Evolutionary conservation across 2,329 filamentous ascomycete genomes (phyloP), one percentile per base, ranked within the genome.

Genomic region (Alternaria consortialis): DNA sequence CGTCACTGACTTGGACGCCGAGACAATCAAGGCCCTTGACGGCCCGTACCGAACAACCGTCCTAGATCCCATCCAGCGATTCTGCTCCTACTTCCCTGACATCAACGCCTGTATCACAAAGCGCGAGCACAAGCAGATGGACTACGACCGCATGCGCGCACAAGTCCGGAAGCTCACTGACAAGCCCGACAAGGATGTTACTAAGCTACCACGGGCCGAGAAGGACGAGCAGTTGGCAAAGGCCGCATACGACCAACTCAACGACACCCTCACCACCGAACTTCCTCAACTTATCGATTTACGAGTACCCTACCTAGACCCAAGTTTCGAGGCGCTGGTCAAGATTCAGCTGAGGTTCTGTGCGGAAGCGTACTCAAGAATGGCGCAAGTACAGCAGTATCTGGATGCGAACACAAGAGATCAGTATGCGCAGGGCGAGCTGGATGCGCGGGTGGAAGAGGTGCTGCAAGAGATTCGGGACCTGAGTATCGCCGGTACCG

Each of bases 91-190:
- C 83, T 99, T 99, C 80, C 94, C 95, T 34, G 95, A 99, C 79
- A 94, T 99, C 77, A 99, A 99, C 81, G 93, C 97, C 83, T 97
- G 94, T 81, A 97, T 99, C 81, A 99, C 98, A 84, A 99, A 99
- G 84, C 92, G 96, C 74, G 91, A 96, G 74, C 92, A 99, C 86
- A 99, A 99, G 81, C 90, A 98, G 58, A 91, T 98, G 70, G 96
- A 99, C 82, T 99, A 99, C 84, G 95, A 99, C 79, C 89, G 94
- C 17, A 90, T 98, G 81, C 92, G 95, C 65, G 93, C 93, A 68
- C 97, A 95, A 80, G 95, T 99, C 74, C 97, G 97, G 86, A 94
- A 93, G 80, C 88, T 99, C 39, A 93, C 92, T 54, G 96, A 99
- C 81, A 98, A 99, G 84, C 95, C 95, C 47, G 95, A 99, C 85